Conservation (phyloP, 2,329 filamentous ascomycete species). For the Zalaria sp. region DNA sequence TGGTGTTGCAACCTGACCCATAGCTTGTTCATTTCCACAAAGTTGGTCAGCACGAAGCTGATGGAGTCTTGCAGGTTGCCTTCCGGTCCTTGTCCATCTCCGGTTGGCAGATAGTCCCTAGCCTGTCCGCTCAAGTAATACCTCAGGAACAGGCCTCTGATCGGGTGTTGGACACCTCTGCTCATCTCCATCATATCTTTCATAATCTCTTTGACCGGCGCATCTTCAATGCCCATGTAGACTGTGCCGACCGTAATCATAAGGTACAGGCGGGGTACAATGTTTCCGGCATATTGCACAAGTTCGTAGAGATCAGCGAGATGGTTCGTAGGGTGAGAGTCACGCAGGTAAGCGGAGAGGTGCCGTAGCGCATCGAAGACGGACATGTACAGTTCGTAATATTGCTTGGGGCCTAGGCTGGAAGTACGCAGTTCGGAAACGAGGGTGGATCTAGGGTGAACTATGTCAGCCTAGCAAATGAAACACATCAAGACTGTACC, state of each 20-base stretch:
- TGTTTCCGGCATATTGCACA: conserved; percentile 96
- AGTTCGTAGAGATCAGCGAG: conserved; percentile 95
- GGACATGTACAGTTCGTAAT: conserved; percentile 99
- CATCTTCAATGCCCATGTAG: conserved; percentile 97
- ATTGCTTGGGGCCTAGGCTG: conserved; percentile 95
- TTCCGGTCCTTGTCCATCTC: conserved; percentile 77
- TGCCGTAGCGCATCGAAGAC: conserved; percentile 96
- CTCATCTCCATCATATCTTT: conserved; percentile 99
- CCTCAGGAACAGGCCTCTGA: conserved; percentile 83
- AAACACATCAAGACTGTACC: conserved; percentile 1
- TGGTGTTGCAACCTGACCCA: conserved; percentile 98
- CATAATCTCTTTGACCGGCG: conserved; percentile 98
- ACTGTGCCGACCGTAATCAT: conserved; percentile 99
- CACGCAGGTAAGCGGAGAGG: conserved; percentile 88
- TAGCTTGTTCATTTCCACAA: conserved; percentile 99
- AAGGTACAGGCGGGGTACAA: conserved; percentile 87
- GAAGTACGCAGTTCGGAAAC: conserved; percentile 97
- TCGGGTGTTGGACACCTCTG: conserved; percentile 89
- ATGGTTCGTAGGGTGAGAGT: conserved; percentile 95
- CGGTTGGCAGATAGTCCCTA: conserved; percentile 70
- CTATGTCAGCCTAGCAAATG: conserved; percentile 13
- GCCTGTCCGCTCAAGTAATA: conserved; percentile 96
- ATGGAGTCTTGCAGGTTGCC: conserved; percentile 95
- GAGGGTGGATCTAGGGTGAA: conserved; percentile 63
- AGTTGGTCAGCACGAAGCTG: conserved; percentile 95